These are phyloP conservation scores for Flaveria floridana DNA, from an alignment of 140 eudicot genomes.

Conservation along the genomic window DNA sequence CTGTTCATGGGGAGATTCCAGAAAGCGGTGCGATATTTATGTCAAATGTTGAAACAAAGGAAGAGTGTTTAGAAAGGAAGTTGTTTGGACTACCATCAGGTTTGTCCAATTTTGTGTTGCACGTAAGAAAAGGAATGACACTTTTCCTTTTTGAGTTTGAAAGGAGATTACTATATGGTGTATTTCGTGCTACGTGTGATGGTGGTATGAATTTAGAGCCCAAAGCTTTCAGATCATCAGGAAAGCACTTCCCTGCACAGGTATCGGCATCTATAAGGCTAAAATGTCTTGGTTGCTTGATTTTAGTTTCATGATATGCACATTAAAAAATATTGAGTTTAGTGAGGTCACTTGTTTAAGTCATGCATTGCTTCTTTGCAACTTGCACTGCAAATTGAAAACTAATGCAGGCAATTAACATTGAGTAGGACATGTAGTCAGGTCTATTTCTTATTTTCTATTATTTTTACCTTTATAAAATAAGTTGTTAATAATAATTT, in stretches of 20 bases:
- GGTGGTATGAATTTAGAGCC: conserved; percentile 68
- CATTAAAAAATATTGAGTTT: neutral
- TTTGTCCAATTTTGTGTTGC: conserved; percentile 54
- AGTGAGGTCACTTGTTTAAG: neutral
- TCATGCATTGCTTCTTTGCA: neutral
- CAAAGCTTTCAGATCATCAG: conserved; percentile 52
- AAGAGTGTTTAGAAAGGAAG: conserved; percentile 49
- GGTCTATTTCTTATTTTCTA: neutral
- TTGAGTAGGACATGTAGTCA: neutral
- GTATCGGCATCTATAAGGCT: conserved; percentile 37
- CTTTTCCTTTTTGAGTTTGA: conserved; percentile 77
- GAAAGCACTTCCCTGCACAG: conserved; percentile 75
- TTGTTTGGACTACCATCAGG: conserved; percentile 64
- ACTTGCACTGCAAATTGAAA: neutral
- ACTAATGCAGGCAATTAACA: neutral
- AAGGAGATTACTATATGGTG: conserved; percentile 62
- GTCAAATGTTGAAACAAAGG: conserved; percentile 52
- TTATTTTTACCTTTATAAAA: neutral
- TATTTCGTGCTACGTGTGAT: conserved; percentile 68
- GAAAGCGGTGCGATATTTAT: conserved; percentile 76
- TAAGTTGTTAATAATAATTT: neutral
- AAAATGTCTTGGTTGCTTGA: neutral
- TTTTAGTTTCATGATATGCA: neutral
- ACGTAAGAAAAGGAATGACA: conserved; percentile 71
- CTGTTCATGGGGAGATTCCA: conserved; percentile 47